phyloP scores from a whole-genome alignment of 2,329 filamentous ascomycete genomes.

The Arthrobotrys musiformis region DNA sequence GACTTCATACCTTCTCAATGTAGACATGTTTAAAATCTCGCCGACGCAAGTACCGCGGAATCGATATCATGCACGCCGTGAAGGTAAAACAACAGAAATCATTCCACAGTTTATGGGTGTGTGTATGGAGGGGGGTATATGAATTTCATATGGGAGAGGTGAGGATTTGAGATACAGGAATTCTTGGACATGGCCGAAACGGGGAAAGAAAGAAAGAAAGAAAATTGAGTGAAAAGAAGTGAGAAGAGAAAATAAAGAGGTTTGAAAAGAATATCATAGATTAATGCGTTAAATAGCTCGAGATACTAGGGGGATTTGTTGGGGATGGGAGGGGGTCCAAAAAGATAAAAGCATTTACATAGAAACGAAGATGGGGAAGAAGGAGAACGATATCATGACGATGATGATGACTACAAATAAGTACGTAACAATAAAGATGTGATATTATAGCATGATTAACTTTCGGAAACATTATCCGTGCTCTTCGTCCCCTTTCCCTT shows the following conservation, averaged over 20 bases:
- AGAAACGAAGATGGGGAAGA: slow-evolving; percentile 43
- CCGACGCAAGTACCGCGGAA: too few relatives aligned
- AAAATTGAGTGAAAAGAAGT: background rate
- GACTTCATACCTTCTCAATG: too few relatives aligned
- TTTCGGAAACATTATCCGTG: slow-evolving; percentile 45
- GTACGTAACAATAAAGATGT: slow-evolving; percentile 35
- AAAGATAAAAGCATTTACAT: slow-evolving; percentile 51
- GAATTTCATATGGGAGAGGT: slow-evolving; percentile 18
- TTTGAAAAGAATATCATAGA: slow-evolving; percentile 21
- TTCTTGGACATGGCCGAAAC: slow-evolving; percentile 12
- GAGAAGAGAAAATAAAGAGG: background rate
- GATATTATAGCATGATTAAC: slow-evolving; percentile 52
- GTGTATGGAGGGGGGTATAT: background rate
- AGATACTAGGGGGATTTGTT: slow-evolving; percentile 35
- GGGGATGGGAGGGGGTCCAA: background rate
- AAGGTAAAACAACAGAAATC: too few relatives aligned
- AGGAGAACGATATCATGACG: slow-evolving; percentile 1
- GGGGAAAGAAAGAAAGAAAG: too few relatives aligned
- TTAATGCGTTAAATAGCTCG: slow-evolving; percentile 29
- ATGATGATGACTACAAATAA: slow-evolving; percentile 53
- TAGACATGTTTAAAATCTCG: too few relatives aligned
- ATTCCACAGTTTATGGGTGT: background rate
- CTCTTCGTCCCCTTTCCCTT: slow-evolving; percentile 28
- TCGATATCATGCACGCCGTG: too few relatives aligned
- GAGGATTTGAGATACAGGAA: slow-evolving; percentile 16